A percentile compares a stretch with the other conserved stretches of the same genome.
Evolutionary conservation across 495 filamentous ascomycete species (phyloP).

Genomic region (Penicillium diatomitis): DNA sequence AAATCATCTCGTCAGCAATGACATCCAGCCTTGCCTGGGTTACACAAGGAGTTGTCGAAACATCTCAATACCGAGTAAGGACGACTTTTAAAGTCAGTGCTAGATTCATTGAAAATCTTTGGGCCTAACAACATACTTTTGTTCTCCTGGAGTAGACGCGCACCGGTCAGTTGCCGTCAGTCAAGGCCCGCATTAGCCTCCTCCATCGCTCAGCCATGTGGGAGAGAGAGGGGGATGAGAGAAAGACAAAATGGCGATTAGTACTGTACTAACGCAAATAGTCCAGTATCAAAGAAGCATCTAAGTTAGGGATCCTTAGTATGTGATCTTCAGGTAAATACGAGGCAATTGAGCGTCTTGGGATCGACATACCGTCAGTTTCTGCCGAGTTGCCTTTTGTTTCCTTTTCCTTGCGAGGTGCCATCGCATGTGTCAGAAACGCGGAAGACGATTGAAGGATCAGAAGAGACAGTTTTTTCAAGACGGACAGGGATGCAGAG

Average conservation of each 20-base stretch:
- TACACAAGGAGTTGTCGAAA: too few species aligned
- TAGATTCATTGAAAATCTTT: too few species aligned
- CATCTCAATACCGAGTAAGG: conserved; percentile 43
- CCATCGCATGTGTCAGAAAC: conserved; percentile 23
- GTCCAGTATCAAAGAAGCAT: conserved; percentile 34
- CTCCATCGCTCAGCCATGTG: too few species aligned
- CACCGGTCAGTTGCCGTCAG: not conserved
- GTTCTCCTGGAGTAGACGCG: conserved; percentile 33
- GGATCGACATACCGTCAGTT: conserved; percentile 30
- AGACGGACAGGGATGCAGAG: not conserved
- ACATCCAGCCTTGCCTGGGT: too few species aligned
- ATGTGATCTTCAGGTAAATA: too few species aligned
- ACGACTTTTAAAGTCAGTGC: conserved; percentile 30
- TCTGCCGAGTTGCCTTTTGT: conserved; percentile 25
- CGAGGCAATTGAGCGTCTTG: not conserved
- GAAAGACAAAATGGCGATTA: too few species aligned
- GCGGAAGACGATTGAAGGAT: too few species aligned
- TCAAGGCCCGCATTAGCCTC: not conserved
- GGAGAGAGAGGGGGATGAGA: too few species aligned
- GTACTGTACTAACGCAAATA: conserved; percentile 45
- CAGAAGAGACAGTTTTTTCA: not conserved
- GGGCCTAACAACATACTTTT: conserved; percentile 37
- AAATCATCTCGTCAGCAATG: too few species aligned
- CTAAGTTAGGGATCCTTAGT: conserved; percentile 1
- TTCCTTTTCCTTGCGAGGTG: conserved; percentile 41